Base-by-base conservation (phyloP, 1,139 yeast genomes). In the Scheffersomyces parashehatae region DNA sequence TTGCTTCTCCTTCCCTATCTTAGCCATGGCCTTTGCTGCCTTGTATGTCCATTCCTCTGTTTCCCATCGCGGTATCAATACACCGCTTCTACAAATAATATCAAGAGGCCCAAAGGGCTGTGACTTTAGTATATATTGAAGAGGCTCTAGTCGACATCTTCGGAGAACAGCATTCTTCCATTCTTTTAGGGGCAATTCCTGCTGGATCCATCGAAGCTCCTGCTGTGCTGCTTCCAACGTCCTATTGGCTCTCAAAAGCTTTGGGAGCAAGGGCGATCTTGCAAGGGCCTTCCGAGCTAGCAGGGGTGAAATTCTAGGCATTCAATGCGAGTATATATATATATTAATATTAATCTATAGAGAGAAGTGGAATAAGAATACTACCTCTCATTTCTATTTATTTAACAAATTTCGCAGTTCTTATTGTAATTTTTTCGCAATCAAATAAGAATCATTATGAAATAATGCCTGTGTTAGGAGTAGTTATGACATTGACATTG, bases 51-150 rank as follows among this genome's bases (percentile, higher is more conserved):
- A 91, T 55, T 89, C 97, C 59, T 93, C 98, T 0, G 99, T 93
- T 58, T 93, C 99, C 87, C 95, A 84, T 40, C 99, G 67, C 0
- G 99, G 99, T 36, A 93, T 90, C 47, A 93, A 67, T 2, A 89
- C 97, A 0, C 83, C 82, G 1, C 70, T 71, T 24, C 64, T 56
- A 56, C 97, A 88, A 29, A 56, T 50, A 3, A 93, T 73, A 15
- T 78, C 80, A 39, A 91, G 60, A 0, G 63, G 51, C 0, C 95
- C 96, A 68, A 93, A 93, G 1, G 98, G 98, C 65, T 91, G 98
- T 0, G 82, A 67, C 1, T 91, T 90, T 16, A 93, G 67, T 7
- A 93, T 79, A 60, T 93, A 90, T 62, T 93, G 97, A 31, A 91
- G 62, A 0, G 97, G 97, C 14, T 75, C 79, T 9, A 72, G 68